Evolutionary conservation across 2,329 filamentous ascomycete species (phyloP), one percentile per base, ranked within the genome.

Genomic region (Albophoma yamanashiensis): DNA sequence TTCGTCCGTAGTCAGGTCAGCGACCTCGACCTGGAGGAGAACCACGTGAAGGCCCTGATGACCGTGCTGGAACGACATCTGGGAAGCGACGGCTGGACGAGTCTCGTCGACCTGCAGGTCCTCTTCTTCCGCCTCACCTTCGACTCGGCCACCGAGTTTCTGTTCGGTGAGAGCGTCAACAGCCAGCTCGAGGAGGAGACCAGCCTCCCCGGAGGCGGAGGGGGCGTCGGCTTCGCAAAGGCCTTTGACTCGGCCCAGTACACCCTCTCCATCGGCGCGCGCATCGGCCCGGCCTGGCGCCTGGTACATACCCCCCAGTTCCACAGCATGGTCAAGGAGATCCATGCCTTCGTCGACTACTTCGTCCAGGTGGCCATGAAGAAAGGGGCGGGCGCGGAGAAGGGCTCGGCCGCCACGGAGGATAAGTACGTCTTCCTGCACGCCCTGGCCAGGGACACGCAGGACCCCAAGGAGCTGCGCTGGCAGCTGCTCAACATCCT

Each of bases 271-370:
- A 73, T 78, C 20, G 89, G 89, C 65, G 85, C 72, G 15, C 72
- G 74, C 1, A 64, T 78, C 8, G 73, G 72, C 5, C 73, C 73
- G 53, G 67, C 75, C 57, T 78, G 79, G 66, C 80, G 77, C 75
- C 63, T 80, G 4, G 68, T 77, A 15, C 72, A 75, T 36, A 72
- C 84, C 1, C 75, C 82, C 56, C 80, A 83, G 2, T 90, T 91
- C 70, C 78, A 76, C 62, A 80, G 83, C 60, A 82, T 87, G 9
- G 86, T 89, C 57, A 78, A 81, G 38, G 74, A 79, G n/a, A 82
- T 91, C 70, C 84, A 91, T 67, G 71, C 79, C 11, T 91, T 91
- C 68, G 81, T 89, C n/a, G 79, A 84, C 64, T 80, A 79, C n/a
- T 89, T 83, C 69, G 88, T 91, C 63, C 80, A 84, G 57, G 77